Conservation (phyloP, 202 grass and related monocot species). For the Brachypodium distachyon region DNA sequence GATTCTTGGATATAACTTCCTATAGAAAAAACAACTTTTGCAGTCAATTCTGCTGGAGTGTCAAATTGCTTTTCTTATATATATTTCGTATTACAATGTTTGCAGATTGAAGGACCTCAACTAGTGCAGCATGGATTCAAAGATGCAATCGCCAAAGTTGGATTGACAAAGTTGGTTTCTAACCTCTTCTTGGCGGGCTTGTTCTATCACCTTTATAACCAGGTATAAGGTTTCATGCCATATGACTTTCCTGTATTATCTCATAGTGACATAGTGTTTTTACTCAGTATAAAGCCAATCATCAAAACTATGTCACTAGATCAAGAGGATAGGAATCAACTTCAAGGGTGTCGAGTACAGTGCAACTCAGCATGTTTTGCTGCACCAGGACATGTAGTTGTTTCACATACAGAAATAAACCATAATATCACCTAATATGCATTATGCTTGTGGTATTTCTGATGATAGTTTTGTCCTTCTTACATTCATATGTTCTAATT, state of each 20-base stretch:
- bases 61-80: slow-evolving; percentile 5
- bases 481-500: slow-evolving; percentile 2
- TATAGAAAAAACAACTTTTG: neutral
- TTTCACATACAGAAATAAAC: neutral
- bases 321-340: neutral
- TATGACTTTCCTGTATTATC: neutral
- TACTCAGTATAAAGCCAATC: neutral
- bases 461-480: neutral
- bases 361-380: neutral
- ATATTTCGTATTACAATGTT: neutral
- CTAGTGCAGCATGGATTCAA: slow-evolving; percentile 66
- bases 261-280: too few species aligned
- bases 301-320: neutral
- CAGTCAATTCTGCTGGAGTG: neutral
- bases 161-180: slow-evolving; percentile 58
- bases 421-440: neutral
- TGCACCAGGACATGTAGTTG: neutral
- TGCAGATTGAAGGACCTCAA: slow-evolving; percentile 76
- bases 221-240: slow-evolving; percentile 38
- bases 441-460: neutral
- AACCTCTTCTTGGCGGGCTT: slow-evolving; percentile 70
- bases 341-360: neutral
- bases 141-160: slow-evolving; percentile 70
- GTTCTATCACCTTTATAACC: slow-evolving; percentile 96
- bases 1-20: neutral